These are phyloP conservation scores for Phanerochaete sordida DNA, from an alignment of 768 basidiomycete species.

Conservation along the genomic window DNA sequence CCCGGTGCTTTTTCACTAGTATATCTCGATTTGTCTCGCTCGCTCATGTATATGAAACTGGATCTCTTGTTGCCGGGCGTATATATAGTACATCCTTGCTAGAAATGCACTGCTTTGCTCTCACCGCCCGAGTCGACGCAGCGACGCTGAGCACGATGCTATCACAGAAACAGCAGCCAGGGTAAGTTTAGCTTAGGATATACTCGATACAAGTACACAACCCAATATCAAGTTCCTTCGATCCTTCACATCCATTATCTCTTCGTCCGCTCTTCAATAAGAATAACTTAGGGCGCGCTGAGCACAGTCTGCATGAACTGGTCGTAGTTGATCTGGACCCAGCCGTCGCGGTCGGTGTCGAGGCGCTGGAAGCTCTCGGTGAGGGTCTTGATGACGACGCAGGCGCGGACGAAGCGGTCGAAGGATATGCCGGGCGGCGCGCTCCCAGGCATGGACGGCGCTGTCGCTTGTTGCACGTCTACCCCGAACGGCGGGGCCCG, in stretches of 20 bases:
- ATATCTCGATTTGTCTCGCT: neutral
- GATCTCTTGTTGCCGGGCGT: conserved; percentile 1
- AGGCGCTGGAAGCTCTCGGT: conserved; percentile 65
- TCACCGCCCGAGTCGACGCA: neutral
- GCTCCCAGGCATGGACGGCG: conserved; percentile 23
- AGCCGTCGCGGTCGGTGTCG: conserved; percentile 63
- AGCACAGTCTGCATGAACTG: conserved; percentile 69
- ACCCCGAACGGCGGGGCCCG: conserved; percentile 35
- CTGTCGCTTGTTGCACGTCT: conserved; percentile 54
- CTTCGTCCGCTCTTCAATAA: neutral
- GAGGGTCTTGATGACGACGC: conserved; percentile 78
- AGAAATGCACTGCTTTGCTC: conserved; percentile 1
- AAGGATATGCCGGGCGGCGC: conserved; percentile 66
- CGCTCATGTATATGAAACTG: neutral
- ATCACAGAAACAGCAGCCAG: too few relatives aligned
- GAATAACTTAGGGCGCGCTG: conserved; percentile 46
- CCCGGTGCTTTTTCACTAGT: neutral
- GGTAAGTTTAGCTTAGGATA: neutral
- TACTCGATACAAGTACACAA: neutral
- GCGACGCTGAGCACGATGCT: too few relatives aligned
- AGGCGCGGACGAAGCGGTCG: conserved; percentile 84
- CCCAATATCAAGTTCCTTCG: neutral
- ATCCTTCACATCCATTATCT: neutral
- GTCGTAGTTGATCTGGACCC: conserved; percentile 72
- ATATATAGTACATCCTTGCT: neutral